Evolutionary conservation across 805 yeast species (phyloP).

Genomic region (Candida sithepensis): DNA sequence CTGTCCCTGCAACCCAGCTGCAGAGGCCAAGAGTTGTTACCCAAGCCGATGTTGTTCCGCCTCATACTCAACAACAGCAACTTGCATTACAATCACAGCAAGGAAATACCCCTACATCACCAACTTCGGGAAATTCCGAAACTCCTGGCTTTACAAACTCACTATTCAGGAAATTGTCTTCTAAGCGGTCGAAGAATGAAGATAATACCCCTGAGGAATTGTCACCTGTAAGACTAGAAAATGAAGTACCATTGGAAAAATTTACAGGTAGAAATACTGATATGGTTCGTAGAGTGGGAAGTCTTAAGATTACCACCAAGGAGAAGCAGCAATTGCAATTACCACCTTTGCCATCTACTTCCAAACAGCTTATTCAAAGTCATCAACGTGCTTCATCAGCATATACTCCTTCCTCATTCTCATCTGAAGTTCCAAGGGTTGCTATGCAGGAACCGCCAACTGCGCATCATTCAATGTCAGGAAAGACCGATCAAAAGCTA

Average conservation of each 20-base stretch:
- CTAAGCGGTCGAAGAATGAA: conserved; percentile 21
- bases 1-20: conserved; percentile 19
- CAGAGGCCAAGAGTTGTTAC: conserved; percentile 16
- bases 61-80: conserved; percentile 18
- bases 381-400: conserved; percentile 39
- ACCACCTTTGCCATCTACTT: conserved; percentile 28
- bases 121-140: background rate
- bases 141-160: conserved; percentile 23
- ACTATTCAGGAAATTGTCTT: conserved; percentile 33
- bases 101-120: background rate
- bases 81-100: conserved; percentile 2
- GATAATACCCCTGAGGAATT: conserved; percentile 15
- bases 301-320: conserved; percentile 57
- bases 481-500: conserved; percentile 2
- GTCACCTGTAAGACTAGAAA: conserved; percentile 12
- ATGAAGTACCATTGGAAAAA: conserved; percentile 13
- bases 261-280: conserved; percentile 16
- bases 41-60: conserved; percentile 7
- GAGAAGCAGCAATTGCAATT: conserved; percentile 40
- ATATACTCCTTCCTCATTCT: conserved; percentile 28
- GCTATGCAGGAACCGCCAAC: conserved; percentile 4
- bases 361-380: conserved; percentile 27
- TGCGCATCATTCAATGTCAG: conserved; percentile 1
- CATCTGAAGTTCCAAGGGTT: conserved; percentile 29
- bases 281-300: conserved; percentile 54